Evolutionary conservation across 371 early-diverging fungal genomes (phyloP).

Genomic region (Thermomucor indicae-seudaticae): DNA sequence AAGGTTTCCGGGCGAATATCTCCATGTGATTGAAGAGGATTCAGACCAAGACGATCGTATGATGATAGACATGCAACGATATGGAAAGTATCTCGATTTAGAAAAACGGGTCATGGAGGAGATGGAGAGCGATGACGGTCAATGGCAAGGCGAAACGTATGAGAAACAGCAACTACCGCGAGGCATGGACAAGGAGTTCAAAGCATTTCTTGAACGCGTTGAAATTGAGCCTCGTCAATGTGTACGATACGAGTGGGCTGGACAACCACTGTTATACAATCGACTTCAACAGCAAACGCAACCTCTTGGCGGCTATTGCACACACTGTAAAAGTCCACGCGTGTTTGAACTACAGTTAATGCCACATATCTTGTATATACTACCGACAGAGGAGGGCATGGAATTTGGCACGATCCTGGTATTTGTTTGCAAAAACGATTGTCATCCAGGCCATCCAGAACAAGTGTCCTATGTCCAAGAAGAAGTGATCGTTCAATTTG

Average conservation of each 20-base stretch:
- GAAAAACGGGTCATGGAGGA: constrained; percentile 28
- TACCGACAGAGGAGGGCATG: constrained; percentile 67
- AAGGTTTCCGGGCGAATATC: constrained; percentile 57
- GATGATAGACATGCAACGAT: constrained; percentile 38
- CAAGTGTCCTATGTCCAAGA: constrained; percentile 60
- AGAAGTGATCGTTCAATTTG: constrained; percentile 64
- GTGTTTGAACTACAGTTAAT: constrained; percentile 91
- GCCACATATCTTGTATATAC: constrained; percentile 76
- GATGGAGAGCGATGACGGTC: constrained; percentile 31
- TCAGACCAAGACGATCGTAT: constrained; percentile 16
- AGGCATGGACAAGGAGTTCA: constrained; percentile 78
- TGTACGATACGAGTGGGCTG: constrained; percentile 75
- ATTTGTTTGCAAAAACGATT: constrained; percentile 81
- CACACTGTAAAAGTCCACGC: constrained; percentile 68
- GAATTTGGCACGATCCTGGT: constrained; percentile 91
- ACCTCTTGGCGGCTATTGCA: constrained; percentile 53
- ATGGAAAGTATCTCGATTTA: constrained; percentile 49
- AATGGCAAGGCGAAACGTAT: constrained; percentile 80
- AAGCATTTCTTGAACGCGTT: constrained; percentile 70
- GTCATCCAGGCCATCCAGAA: constrained; percentile 44
- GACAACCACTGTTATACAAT: constrained; percentile 64
- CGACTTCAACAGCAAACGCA: constrained; percentile 25
- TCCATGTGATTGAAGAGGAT: constrained; percentile 62
- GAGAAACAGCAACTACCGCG: constrained; percentile 70
- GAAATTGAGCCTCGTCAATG: constrained; percentile 80